A percentile compares a stretch with the other conserved stretches of the same genome.
Evolutionary conservation across 352 stramenopile species (phyloP).

Genomic region (Pythium plurisporium): DNA sequence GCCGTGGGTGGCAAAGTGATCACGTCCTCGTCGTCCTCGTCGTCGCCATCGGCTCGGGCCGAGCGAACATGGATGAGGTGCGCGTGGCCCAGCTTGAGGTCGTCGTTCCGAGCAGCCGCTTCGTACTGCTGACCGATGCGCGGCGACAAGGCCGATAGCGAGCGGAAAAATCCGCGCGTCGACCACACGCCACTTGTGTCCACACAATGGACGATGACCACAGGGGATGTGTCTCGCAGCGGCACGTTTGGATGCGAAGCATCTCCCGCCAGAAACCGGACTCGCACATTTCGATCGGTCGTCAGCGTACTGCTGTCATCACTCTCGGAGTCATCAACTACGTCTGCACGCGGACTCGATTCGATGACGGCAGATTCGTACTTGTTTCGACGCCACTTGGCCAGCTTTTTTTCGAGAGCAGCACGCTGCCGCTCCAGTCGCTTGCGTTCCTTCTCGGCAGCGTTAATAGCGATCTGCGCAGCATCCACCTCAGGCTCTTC

Average conservation of each 20-base stretch:
- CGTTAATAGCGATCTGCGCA: constrained; percentile 15
- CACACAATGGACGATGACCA: constrained; percentile 71
- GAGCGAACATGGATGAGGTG: constrained; percentile 50
- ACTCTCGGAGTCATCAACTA: constrained; percentile 1
- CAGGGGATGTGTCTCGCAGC: constrained; percentile 5
- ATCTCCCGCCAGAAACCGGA: constrained; percentile 56
- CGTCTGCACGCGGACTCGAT: too few species aligned
- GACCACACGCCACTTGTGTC: constrained; percentile 74
- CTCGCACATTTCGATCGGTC: constrained; percentile 15
- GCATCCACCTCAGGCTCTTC: constrained; percentile 15
- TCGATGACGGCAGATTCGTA: constrained; percentile 51
- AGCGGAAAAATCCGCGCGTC: constrained; percentile 67
- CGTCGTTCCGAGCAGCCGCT: constrained; percentile 39
- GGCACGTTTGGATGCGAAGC: constrained; percentile 39
- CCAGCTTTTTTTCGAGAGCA: constrained; percentile 42
- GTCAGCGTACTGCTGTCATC: constrained; percentile 1
- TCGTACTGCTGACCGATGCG: constrained; percentile 62
- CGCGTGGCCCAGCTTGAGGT: constrained; percentile 70
- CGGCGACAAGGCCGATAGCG: constrained; percentile 45
- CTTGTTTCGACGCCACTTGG: constrained; percentile 53
- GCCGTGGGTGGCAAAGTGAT: neutral
- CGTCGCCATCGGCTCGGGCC: neutral
- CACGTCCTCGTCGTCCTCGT: constrained; percentile 1
- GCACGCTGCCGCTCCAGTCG: constrained; percentile 40
- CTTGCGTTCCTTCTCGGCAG: constrained; percentile 32